Conservation (phyloP, 805 yeast species). For the Kluyveromyces starmeri region DNA sequence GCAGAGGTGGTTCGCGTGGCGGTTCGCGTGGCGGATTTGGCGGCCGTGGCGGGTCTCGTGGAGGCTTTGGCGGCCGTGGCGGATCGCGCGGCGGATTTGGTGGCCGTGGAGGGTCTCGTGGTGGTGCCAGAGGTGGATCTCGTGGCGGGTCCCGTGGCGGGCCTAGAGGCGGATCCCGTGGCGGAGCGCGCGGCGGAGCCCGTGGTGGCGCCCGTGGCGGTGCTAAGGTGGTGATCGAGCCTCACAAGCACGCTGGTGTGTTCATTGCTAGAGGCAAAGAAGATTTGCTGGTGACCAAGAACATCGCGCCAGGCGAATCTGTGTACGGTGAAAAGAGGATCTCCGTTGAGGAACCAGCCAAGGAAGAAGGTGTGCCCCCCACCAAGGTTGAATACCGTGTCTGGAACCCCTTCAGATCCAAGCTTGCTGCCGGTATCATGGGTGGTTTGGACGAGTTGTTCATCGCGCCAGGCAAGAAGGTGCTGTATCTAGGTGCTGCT, state of each 20-base stretch:
- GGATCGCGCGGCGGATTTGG: conserved; percentile 30
- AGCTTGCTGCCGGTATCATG: conserved; percentile 99
- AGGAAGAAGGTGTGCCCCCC: conserved; percentile 78
- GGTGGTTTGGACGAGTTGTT: conserved; percentile 98
- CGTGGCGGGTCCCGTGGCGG: conserved; percentile 42
- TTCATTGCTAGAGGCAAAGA: conserved; percentile 99
- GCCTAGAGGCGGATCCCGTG: conserved; percentile 41
- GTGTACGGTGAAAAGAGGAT: conserved; percentile 98
- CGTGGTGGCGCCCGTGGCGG: conserved; percentile 82
- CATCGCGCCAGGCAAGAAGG: conserved; percentile 97
- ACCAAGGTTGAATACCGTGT: conserved; percentile 98
- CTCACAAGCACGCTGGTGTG: conserved; percentile 98
- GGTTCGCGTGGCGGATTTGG: conserved; percentile 29
- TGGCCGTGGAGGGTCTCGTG: conserved; percentile 44
- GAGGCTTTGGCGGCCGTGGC: conserved; percentile 37
- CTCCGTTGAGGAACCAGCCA: conserved; percentile 84
- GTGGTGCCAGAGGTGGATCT: conserved; percentile 40
- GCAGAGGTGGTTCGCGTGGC: conserved; percentile 31
- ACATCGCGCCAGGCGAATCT: conserved; percentile 95
- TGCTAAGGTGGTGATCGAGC: conserved; percentile 95
- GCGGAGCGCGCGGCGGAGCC: conserved; percentile 61
- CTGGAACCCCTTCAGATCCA: conserved; percentile 99
- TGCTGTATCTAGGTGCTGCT: conserved; percentile 96
- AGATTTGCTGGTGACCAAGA: conserved; percentile 94
- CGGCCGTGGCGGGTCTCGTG: conserved; percentile 28